Conservation (phyloP, 345 rosid species). For the Theobroma cacao region DNA sequence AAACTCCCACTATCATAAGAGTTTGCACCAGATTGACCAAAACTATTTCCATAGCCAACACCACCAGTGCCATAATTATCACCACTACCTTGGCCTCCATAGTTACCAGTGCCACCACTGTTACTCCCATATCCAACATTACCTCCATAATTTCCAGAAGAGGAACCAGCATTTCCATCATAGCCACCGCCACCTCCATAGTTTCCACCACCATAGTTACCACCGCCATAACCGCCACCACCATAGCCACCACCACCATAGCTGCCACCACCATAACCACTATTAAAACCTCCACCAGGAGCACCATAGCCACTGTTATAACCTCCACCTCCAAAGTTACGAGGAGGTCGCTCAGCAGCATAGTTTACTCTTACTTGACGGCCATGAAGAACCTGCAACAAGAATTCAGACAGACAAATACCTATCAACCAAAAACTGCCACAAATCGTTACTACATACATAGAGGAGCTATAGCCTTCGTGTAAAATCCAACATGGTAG, state of each 20-base stretch:
- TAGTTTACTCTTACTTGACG: constrained; percentile 72
- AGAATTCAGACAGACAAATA: constrained; percentile 1
- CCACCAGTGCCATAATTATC: constrained; percentile 7
- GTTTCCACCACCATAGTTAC: constrained; percentile 35
- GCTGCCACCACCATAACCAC: background rate
- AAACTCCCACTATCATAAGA: constrained; percentile 16
- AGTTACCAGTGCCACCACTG: constrained; percentile 13
- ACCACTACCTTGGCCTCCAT: constrained; percentile 22
- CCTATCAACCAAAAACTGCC: background rate
- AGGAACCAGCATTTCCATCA: background rate
- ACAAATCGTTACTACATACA: background rate
- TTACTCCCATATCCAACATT: background rate
- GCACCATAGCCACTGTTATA: background rate
- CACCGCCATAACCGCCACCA: constrained; percentile 23
- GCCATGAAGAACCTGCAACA: constrained; percentile 71
- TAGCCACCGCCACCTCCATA: constrained; percentile 14
- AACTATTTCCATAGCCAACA: constrained; percentile 20
- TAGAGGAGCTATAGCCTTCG: background rate
- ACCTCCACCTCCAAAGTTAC: constrained; percentile 41
- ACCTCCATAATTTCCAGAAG: constrained; percentile 22
- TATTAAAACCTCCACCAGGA: background rate
- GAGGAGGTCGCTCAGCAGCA: constrained; percentile 65
- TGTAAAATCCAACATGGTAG: background rate
- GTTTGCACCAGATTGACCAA: constrained; percentile 17
- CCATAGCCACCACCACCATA: constrained; percentile 34